phyloP scores from a whole-genome alignment of 2,329 filamentous ascomycete species.

The Phialemoniopsis sp. region DNA sequence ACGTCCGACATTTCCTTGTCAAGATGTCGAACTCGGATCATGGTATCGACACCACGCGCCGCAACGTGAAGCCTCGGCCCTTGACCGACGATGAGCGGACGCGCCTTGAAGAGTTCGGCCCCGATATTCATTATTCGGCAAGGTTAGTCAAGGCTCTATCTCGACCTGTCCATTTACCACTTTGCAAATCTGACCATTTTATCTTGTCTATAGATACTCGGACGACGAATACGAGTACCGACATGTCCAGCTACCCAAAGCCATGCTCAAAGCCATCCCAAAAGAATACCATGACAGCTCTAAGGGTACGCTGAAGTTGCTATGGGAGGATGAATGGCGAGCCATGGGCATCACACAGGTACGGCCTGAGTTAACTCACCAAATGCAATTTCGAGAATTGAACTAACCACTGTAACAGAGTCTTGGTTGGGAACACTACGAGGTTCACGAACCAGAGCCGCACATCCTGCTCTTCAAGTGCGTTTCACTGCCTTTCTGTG shows the following conservation, averaged over 20 bases:
- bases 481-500: constrained; percentile 28
- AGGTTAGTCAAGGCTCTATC: constrained; percentile 45
- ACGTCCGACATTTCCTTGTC: too few relatives aligned
- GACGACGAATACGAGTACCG: constrained; percentile 94
- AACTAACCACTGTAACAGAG: constrained; percentile 54
- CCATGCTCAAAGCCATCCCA: constrained; percentile 96
- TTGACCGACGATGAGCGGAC: constrained; percentile 78
- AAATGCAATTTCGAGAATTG: neutral
- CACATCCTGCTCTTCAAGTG: constrained; percentile 99
- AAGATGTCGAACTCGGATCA: constrained; percentile 22
- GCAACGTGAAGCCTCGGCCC: constrained; percentile 80
- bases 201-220: constrained; percentile 64
- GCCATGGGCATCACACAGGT: constrained; percentile 96
- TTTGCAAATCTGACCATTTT: constrained; percentile 8
- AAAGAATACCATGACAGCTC: constrained; percentile 61
- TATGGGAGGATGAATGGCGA: constrained; percentile 99
- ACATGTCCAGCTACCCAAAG: constrained; percentile 94
- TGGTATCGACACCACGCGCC: constrained; percentile 76
- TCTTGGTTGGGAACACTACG: constrained; percentile 98
- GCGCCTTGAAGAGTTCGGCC: constrained; percentile 84
- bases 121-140: constrained; percentile 92
- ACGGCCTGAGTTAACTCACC: constrained; percentile 17
- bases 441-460: constrained; percentile 97
- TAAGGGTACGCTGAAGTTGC: constrained; percentile 88
- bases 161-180: constrained; percentile 1